Evolutionary conservation across 129 eudicot genomes (phyloP), one percentile per base, ranked within the genome.

Genomic region (Silybum marianum): DNA sequence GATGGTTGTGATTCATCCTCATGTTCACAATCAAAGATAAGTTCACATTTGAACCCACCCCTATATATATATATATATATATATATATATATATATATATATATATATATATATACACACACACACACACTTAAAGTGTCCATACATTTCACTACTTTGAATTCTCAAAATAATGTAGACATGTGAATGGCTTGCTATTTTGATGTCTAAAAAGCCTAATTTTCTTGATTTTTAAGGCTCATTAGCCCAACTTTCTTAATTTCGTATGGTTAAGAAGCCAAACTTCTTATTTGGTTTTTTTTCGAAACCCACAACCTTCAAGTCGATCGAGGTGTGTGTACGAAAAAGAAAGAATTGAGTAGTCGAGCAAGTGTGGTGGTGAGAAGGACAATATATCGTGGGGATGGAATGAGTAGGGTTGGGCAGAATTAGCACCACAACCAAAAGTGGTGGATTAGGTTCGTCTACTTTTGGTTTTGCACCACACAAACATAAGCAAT

Each of bases 391-490:
- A 77, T 58, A 78, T 83, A 78, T 83, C 81, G 72, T 86, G 90
- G 84, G 67, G 83, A 67, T 78, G 86, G 81, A 72, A 85, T 65
- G 87, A 71, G 79, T 75, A 83, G 88, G 90, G 90, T 76, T 84
- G 76, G 92, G 89, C 81, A 86, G 74, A 79, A 88, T 86, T 83
- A 81, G 86, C 87, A 87, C 91, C 93, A 90, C 93, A 87, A 87
- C 84, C 82, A 69, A 87, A 87, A 89, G 90, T 90, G 79, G 87
- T 88, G 95, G 97, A 87, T 91, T 91, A 93, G 98, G 97, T 90
- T 93, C 83, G 72, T 75, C 78, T 83, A 75, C 87, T 69, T 83
- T 78, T 78, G 79, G 86, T 83, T 83, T 82, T 83, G 70, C 79
- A 83, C 86, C 86, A 78, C 86, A 83, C 79, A 83, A 63, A 19